Base-by-base conservation (phyloP, 768 basidiomycete species). In the Russula dissimulans region DNA sequence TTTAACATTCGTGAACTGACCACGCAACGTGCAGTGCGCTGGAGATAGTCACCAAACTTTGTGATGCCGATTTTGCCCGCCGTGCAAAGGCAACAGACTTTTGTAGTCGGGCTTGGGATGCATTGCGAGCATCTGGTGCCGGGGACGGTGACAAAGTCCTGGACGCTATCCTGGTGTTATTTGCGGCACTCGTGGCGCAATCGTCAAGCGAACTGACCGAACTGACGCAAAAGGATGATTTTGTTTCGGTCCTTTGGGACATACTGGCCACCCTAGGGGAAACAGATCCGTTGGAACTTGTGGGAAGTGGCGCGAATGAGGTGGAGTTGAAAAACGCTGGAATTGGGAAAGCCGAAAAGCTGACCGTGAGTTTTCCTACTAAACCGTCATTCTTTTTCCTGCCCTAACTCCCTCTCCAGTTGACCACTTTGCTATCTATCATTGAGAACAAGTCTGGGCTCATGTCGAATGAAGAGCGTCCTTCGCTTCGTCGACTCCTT, bases 61-160 rank as follows among this genome's bases (percentile, higher is more conserved):
- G 85, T 57, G 85, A 89, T 62, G 56, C 71, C 1, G 87, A 89
- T 11, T 93, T 92, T 67, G 76, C 81, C n/a, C 82, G 90, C 4
- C 86, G 86, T 65, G 88, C 89, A 3, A 88, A 85, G 65, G 82
- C 85, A 0, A 81, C 88, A 0, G 89, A 91, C 67, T 89, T 91
- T 60, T 77, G 85, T 31, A 71, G 74, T 14, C 79, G 78, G 42
- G 83, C 86, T 2, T 93, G 88, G 87, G 81, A 85, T 55, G 76
- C 82, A 11, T 75, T 91, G 41, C 67, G 76, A 45, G 74, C 72
- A 8, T 81, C 84, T 3, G 84, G 83, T 3, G 85, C 78, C 15
- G 84, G 84, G 1, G 72, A 72, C 43, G 79, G 78, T 6, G 83
- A 87, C 63, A 89, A 86, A 67, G 80, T 90, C 26, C 70, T 91